Evolutionary conservation across 2,329 filamentous ascomycete genomes (phyloP).

Genomic region (Colletotrichum cordylinicola): DNA sequence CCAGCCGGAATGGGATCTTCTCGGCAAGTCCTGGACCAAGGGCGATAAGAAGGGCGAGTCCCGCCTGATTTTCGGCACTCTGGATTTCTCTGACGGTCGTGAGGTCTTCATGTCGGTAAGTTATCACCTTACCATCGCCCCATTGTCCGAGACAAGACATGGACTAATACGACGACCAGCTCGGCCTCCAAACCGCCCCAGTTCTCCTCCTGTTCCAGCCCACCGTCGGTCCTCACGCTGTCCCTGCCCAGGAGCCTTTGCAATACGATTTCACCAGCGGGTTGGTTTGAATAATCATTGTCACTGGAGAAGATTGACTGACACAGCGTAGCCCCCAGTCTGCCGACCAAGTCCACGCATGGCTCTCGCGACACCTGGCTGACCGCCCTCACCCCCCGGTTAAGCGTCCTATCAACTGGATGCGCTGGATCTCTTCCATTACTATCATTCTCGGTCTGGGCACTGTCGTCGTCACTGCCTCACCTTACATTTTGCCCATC

Average conservation of each 20-base stretch:
- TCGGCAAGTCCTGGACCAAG: constrained; percentile 86
- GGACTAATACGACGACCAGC: constrained; percentile 53
- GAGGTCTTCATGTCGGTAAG: constrained; percentile 85
- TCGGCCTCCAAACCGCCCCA: constrained; percentile 92
- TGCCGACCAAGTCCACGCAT: constrained; percentile 80
- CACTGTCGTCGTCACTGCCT: constrained; percentile 73
- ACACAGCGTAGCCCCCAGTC: constrained; percentile 62
- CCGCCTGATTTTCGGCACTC: constrained; percentile 77
- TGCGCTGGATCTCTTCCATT: constrained; percentile 71
- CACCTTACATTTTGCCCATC: constrained; percentile 80
- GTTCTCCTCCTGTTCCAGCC: constrained; percentile 88
- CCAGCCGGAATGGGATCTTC: constrained; percentile 90
- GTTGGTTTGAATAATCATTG: constrained; percentile 52
- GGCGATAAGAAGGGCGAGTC: constrained; percentile 79
- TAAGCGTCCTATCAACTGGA: constrained; percentile 85
- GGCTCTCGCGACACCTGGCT: constrained; percentile 81
- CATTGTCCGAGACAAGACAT: background rate
- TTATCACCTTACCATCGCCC: background rate
- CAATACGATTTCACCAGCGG: constrained; percentile 86
- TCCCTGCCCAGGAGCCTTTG: constrained; percentile 68
- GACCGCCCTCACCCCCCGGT: constrained; percentile 79
- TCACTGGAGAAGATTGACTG: background rate
- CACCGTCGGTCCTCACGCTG: constrained; percentile 81
- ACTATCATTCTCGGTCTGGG: constrained; percentile 73
- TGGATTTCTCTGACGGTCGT: constrained; percentile 89